phyloP scores from a whole-genome alignment of 345 rosid species.

The Heritiera fomes region DNA sequence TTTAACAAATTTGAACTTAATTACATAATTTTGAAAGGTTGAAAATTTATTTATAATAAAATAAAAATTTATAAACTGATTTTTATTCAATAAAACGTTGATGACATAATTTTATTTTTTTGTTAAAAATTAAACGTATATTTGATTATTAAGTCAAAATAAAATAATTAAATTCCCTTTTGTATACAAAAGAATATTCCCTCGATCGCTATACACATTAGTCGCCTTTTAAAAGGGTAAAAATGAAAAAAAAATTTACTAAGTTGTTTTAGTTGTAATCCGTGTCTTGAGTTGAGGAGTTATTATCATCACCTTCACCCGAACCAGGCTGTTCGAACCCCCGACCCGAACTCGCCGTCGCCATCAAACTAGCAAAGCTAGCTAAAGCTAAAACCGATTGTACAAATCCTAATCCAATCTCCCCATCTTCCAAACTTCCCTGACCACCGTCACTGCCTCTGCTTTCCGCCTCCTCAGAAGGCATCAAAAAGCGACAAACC shows the following conservation, averaged over 20 bases:
- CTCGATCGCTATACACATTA: not conserved
- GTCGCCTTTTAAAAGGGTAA: not conserved
- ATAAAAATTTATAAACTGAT: too few species aligned
- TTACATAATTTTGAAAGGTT: too few species aligned
- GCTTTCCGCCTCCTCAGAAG: not conserved
- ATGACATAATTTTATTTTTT: too few species aligned
- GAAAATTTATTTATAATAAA: too few species aligned
- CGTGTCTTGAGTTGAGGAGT: not conserved
- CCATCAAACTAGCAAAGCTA: not conserved
- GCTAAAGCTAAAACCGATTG: not conserved
- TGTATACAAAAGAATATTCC: not conserved
- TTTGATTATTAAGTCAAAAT: too few species aligned
- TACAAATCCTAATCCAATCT: not conserved
- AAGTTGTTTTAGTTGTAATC: not conserved
- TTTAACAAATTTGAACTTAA: too few species aligned
- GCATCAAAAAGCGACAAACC: conserved; percentile 26
- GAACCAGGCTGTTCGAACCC: not conserved
- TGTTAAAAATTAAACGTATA: too few species aligned
- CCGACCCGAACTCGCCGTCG: not conserved
- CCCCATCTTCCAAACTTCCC: not conserved
- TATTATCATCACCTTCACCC: not conserved
- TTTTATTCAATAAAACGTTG: too few species aligned
- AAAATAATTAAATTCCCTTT: too few species aligned
- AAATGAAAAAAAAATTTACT: not conserved
- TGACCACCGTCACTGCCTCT: not conserved